Conservation (phyloP, 2,329 filamentous ascomycete genomes). For the Keithomyces neogunnii region DNA sequence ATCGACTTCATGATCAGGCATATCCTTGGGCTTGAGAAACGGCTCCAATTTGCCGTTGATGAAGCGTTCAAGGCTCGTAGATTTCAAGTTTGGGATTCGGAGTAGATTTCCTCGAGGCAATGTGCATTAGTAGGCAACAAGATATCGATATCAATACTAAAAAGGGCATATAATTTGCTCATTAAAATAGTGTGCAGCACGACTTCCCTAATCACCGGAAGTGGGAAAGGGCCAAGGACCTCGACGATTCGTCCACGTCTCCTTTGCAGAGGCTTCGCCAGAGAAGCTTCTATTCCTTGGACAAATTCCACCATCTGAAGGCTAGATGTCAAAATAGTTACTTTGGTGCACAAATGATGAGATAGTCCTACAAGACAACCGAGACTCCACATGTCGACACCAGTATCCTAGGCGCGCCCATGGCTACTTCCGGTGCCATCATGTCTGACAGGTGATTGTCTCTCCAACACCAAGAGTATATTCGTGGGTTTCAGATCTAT, state of each 20-base stretch:
- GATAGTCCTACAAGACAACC: slow-evolving; percentile 7
- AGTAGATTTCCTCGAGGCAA: background rate
- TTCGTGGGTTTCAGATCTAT: slow-evolving; percentile 1
- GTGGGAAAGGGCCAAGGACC: background rate
- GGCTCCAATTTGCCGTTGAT: background rate
- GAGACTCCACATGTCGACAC: slow-evolving; percentile 15
- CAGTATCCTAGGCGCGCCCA: slow-evolving; percentile 13
- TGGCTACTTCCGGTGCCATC: slow-evolving; percentile 17
- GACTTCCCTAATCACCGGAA: background rate
- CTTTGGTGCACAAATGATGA: too few relatives aligned
- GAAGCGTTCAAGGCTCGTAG: background rate
- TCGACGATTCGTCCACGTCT: background rate
- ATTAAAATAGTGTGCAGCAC: background rate
- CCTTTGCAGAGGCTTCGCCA: background rate
- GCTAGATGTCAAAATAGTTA: background rate
- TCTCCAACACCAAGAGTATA: slow-evolving; percentile 2
- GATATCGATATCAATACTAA: background rate
- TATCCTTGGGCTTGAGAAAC: background rate
- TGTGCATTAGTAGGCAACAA: background rate
- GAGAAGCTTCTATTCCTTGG: background rate
- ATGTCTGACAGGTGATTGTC: slow-evolving; percentile 12
- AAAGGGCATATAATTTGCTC: background rate
- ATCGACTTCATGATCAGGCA: background rate
- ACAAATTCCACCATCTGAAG: background rate
- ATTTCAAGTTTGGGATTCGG: background rate